Evolutionary conservation across 129 eudicot species (phyloP).

Genomic region (Smallanthus sonchifolius): DNA sequence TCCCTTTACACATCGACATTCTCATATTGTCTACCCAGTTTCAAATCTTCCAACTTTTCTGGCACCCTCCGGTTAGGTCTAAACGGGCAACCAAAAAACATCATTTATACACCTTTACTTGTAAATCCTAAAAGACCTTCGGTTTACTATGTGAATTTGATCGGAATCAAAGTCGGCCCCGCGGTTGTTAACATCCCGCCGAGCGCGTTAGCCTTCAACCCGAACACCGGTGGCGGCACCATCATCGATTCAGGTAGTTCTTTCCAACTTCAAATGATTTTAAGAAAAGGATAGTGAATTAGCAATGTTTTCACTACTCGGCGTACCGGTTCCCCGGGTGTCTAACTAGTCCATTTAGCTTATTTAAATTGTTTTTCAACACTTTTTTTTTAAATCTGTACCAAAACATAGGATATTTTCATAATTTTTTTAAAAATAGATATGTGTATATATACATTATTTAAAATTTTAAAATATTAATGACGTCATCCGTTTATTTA

Average conservation of each 20-base stretch:
- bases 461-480: too few relatives aligned
- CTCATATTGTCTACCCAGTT: conserved; percentile 90
- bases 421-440: too few relatives aligned
- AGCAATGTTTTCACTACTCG: too few relatives aligned
- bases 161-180: conserved; percentile 63
- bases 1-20: conserved; percentile 74
- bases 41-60: conserved; percentile 64
- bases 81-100: conserved; percentile 62
- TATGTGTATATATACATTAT: too few relatives aligned
- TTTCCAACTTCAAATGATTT: neutral
- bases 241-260: conserved; percentile 75
- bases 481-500: too few relatives aligned
- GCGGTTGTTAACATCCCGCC: conserved; percentile 62
- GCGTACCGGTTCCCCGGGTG: too few relatives aligned
- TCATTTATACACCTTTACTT: conserved; percentile 62
- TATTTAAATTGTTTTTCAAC: too few relatives aligned
- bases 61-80: conserved; percentile 82
- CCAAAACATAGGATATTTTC: too few relatives aligned
- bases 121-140: conserved; percentile 86
- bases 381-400: too few relatives aligned
- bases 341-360: too few relatives aligned
- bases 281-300: too few relatives aligned
- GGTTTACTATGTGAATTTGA: conserved; percentile 74
- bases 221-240: conserved; percentile 84
- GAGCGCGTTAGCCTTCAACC: conserved; percentile 61